Percentiles rank a stretch among this genome's conserved stretches.
These are phyloP conservation scores for Paracamarosporium sp. DNA, from an alignment of 2,329 filamentous ascomycete species.

Conservation along the genomic window DNA sequence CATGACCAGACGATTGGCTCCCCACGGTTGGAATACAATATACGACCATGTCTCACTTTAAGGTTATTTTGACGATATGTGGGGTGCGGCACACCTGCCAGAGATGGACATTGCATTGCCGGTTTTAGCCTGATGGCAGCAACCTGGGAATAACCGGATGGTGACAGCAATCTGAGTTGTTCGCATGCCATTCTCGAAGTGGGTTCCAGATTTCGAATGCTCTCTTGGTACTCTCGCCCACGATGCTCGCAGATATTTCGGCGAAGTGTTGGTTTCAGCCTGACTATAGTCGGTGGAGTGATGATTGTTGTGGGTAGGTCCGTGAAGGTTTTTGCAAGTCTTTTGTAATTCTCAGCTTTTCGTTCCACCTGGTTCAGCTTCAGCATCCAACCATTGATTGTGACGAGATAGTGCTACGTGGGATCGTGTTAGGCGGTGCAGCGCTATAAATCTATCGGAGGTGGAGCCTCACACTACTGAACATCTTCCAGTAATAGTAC, in stretches of 20 bases:
- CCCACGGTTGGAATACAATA: constrained; percentile 9
- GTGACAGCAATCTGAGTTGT: constrained; percentile 13
- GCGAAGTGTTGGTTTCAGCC: background rate
- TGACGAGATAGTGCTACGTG: too few relatives aligned
- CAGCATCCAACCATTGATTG: too few relatives aligned
- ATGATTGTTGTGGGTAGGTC: too few relatives aligned
- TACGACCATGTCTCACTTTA: constrained; percentile 20
- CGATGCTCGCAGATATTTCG: background rate
- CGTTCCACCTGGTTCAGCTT: too few relatives aligned
- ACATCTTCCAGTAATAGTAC: too few relatives aligned
- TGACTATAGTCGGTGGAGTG: too few relatives aligned
- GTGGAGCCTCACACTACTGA: too few relatives aligned
- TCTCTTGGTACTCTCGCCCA: background rate
- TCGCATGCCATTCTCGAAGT: background rate
- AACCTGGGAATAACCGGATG: constrained; percentile 29
- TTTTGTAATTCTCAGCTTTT: too few relatives aligned
- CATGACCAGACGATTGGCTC: constrained; percentile 13
- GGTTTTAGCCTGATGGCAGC: constrained; percentile 38
- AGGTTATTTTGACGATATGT: constrained; percentile 29
- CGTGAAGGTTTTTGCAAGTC: too few relatives aligned
- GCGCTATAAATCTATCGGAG: too few relatives aligned
- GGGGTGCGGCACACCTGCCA: constrained; percentile 28
- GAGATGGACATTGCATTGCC: constrained; percentile 22
- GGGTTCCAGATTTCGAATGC: background rate
- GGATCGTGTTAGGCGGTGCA: too few relatives aligned